Evolutionary conservation across 495 filamentous ascomycete species (phyloP), one percentile per base, ranked within the genome.

Genomic region (Bryoglossum gracile): DNA sequence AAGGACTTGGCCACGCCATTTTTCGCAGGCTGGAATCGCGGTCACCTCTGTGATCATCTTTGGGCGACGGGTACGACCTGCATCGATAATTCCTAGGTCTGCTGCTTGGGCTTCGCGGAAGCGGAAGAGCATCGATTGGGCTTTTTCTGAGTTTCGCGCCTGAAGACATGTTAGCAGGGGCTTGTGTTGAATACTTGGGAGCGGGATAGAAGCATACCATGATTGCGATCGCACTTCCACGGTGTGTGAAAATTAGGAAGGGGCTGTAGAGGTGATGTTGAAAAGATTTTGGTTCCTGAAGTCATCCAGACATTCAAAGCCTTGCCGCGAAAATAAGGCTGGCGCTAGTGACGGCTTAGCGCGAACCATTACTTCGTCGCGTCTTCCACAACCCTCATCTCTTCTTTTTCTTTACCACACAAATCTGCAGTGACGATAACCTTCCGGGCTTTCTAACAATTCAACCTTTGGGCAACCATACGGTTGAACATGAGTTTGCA

Each of bases 51-150:
- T 91, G 64, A 97, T 95, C 19, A 64, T 57, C 63, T 92, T 94
- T 26, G 92, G 92, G 8, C 92, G 87, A 4, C 89, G 82, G 6
- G 89, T 83, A 32, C 90, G 86, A n/a, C 86, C 84, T 6, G 85
- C 82, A 68, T 95, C 89, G 69, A 97, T 87, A 57, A 97, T 96
- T 61, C 92, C 92, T 28, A 95, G 74, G 65, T 95, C 90, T 48
- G 91, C 89, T 45, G 94, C 94, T 74, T 97, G 92, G 59, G 89
- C 83, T 62, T 95, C 92, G 65, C 94, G 88, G 77, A 98, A 98
- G 74, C 92, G 92, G 73, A 95, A 98, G 67, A 98, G 94, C 92
- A 98, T 98, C 18, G 91, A 96, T 68, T 98, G 92, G 50, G 92
- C 92, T 71, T 97, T 97, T 77, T 96, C 91, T 23, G 85, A 88